These are phyloP conservation scores for Xanthoconium purpureum DNA, from an alignment of 768 basidiomycete species.

Conservation along the genomic window DNA sequence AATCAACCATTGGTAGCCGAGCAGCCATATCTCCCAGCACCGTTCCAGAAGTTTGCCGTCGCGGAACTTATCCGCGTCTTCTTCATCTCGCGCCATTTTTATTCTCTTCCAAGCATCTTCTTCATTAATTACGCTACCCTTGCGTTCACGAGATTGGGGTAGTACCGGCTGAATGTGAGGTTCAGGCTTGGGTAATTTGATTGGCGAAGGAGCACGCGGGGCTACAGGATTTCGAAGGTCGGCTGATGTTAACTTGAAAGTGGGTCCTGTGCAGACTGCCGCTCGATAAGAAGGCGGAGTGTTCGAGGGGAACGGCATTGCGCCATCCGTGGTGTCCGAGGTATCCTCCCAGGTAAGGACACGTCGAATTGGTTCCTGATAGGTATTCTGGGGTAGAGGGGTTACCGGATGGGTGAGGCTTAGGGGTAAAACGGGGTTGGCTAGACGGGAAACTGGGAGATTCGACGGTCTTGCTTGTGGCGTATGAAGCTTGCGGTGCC, in stretches of 20 bases:
- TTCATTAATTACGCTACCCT: slow-evolving; percentile 55
- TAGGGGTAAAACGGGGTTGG: slow-evolving; percentile 27
- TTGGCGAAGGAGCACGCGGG: slow-evolving; percentile 28
- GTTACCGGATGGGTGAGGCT: slow-evolving; percentile 29
- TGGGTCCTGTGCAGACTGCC: slow-evolving; percentile 32
- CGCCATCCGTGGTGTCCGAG: slow-evolving; percentile 37
- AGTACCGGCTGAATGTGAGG: slow-evolving; percentile 13
- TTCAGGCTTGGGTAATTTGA: slow-evolving; percentile 28
- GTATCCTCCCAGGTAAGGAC: slow-evolving; percentile 35
- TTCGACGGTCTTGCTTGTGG: slow-evolving; percentile 11
- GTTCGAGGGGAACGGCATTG: slow-evolving; percentile 35
- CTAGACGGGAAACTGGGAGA: slow-evolving; percentile 10
- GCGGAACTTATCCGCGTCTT: slow-evolving; percentile 67
- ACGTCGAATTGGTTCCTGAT: slow-evolving; percentile 9
- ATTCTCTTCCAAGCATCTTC: slow-evolving; percentile 80
- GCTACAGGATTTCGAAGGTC: slow-evolving; percentile 11
- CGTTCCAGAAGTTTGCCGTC: slow-evolving; percentile 60
- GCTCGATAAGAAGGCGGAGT: slow-evolving; percentile 51
- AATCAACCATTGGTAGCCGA: slow-evolving; percentile 67
- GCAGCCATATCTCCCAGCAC: slow-evolving; percentile 75
- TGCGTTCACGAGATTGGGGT: slow-evolving; percentile 37
- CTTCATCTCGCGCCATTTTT: slow-evolving; percentile 64
- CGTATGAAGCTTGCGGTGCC: slow-evolving; percentile 6
- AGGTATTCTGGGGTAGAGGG: slow-evolving; percentile 26
- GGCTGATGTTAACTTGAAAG: slow-evolving; percentile 11